Conservation (phyloP, 179 eudicot species). For the Gypsophila paniculata region DNA sequence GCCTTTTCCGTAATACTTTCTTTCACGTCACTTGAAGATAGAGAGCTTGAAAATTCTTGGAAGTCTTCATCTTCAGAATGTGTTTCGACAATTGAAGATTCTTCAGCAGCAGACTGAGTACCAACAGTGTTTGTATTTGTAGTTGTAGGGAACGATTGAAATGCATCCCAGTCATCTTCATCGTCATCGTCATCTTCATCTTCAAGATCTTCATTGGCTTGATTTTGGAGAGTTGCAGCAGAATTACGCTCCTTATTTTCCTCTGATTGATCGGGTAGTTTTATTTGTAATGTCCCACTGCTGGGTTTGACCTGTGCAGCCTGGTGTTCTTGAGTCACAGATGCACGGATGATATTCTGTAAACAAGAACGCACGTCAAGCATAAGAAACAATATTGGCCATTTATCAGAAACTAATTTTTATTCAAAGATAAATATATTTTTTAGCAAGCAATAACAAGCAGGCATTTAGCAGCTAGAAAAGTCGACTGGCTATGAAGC, state of each 20-base stretch:
- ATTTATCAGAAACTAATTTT: slow-evolving; percentile 4
- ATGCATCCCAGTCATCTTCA: slow-evolving; percentile 95
- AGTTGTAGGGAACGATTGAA: slow-evolving; percentile 85
- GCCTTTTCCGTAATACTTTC: neutral
- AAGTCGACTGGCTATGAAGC: neutral
- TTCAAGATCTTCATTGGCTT: slow-evolving; percentile 26
- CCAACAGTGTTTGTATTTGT: slow-evolving; percentile 37
- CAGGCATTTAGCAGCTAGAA: neutral
- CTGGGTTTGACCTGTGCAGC: slow-evolving; percentile 36
- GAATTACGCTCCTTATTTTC: slow-evolving; percentile 30
- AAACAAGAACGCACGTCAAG: slow-evolving; percentile 13
- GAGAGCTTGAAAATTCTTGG: slow-evolving; percentile 21
- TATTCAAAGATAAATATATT: neutral
- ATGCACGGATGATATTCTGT: slow-evolving; percentile 89
- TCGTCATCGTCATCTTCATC: slow-evolving; percentile 69
- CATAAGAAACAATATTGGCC: neutral
- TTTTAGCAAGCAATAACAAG: neutral
- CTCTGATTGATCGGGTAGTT: slow-evolving; percentile 57
- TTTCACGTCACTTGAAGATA: slow-evolving; percentile 8
- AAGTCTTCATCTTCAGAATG: slow-evolving; percentile 20
- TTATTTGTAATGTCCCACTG: slow-evolving; percentile 56
- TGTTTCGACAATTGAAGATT: slow-evolving; percentile 15
- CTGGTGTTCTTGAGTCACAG: slow-evolving; percentile 69
- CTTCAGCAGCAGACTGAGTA: slow-evolving; percentile 26
- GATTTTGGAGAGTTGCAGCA: slow-evolving; percentile 28